These are phyloP conservation scores for Microbotryum scabiosae DNA, from an alignment of 1,284 basidiomycete species.

Conservation along the genomic window DNA sequence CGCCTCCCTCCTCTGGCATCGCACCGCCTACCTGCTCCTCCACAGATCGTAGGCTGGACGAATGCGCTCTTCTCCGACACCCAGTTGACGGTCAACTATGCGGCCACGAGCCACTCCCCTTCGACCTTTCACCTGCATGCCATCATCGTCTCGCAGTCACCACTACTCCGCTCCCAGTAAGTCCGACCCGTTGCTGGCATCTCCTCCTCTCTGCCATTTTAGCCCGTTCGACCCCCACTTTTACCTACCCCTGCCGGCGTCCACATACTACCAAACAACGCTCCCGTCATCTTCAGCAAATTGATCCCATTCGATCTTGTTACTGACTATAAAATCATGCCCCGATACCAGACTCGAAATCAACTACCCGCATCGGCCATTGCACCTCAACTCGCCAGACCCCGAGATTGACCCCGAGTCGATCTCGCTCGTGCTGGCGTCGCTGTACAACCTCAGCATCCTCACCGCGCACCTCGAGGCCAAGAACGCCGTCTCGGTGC, in stretches of 20 bases:
- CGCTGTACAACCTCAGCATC: constrained; percentile 17
- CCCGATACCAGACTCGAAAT: too few species aligned
- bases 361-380: not conserved
- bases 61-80: constrained; percentile 6
- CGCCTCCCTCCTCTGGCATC: not conserved
- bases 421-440: constrained; percentile 14
- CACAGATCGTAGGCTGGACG: constrained; percentile 6
- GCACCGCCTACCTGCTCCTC: not conserved
- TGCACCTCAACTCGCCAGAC: constrained; percentile 7
- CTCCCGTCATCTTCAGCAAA: not conserved
- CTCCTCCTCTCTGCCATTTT: too few species aligned
- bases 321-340: too few species aligned
- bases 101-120: not conserved
- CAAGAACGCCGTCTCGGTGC: not conserved
- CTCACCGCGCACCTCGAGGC: constrained; percentile 3
- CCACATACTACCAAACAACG: too few species aligned
- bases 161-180: constrained; percentile 5
- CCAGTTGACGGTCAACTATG: constrained; percentile 3
- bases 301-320: not conserved
- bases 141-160: constrained; percentile 12
- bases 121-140: constrained; percentile 5
- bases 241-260: too few species aligned
- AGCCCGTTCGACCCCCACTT: too few species aligned
- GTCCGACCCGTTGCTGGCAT: not conserved
- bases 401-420: constrained; percentile 5